Evolutionary conservation across 2,329 filamentous ascomycete species (phyloP), one percentile per base, ranked within the genome.

Genomic region (Talaromyces sp.): DNA sequence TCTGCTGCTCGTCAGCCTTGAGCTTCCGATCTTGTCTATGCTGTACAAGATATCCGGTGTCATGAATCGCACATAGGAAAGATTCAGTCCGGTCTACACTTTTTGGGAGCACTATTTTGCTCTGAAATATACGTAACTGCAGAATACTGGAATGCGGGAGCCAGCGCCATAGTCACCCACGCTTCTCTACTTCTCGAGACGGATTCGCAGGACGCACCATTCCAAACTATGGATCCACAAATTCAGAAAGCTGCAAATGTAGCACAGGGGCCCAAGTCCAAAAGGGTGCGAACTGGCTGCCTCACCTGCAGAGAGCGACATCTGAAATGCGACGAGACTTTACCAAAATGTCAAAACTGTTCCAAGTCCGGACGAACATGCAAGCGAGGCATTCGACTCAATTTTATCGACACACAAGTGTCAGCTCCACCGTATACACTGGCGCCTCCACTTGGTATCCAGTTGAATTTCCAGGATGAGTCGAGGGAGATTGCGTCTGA

Each of bases 401-500:
- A 97, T 79, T 98, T 97, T 73, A 93, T 97, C 70, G 93, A 97
- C 73, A 90, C 89, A 3, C 89, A 89, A 67, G 88, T 90, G 64
- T 87, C 90, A 72, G 80, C 83, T 59, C 91, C 89, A 61, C 89
- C 87, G 11, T 85, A 85, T 68, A 70, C 76, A 58, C 80, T 90
- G 27, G 82, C 85, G 5, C 85, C 83, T 1, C 85, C 86, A 1
- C 80, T 84, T 1, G 89, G 91, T 60, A 92, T 90, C 85, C 73
- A 75, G 85, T 87, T 97, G 14, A 84, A 87, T 61, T 97, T 98
- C 70, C 85, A 90, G 72, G 94, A 97, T 74, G 93, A 98, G 74
- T 97, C 93, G 24, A 86, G 93, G 35, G 85, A 90, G 56, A 96
- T 97, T 75, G 94, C 94, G 7, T 94, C 91, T 0, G 93, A 97